A percentile compares a stretch with the other conserved stretches of the same genome.
These are phyloP conservation scores for Gleditsia sinensis DNA, from an alignment of 306 rosid genomes.

Conservation along the genomic window DNA sequence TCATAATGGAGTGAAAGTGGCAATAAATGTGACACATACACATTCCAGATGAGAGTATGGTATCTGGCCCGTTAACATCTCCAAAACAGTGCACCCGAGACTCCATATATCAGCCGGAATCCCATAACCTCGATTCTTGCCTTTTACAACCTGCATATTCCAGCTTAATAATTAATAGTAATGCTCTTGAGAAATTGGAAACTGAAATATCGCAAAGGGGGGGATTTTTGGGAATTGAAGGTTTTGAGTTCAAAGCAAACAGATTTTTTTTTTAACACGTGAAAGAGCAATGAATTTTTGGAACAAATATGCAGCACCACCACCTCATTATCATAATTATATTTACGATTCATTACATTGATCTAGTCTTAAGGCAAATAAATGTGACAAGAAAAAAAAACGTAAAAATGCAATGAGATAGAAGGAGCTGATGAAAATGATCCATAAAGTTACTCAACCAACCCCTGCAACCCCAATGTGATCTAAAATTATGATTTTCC, in stretches of 20 bases:
- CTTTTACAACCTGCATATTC: slow-evolving; percentile 80
- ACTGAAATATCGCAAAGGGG: background rate
- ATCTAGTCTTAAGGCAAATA: slow-evolving; percentile 19
- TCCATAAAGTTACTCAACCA: slow-evolving; percentile 5
- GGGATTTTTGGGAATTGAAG: slow-evolving; percentile 15
- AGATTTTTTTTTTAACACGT: background rate
- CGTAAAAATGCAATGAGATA: background rate
- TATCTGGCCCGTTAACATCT: slow-evolving; percentile 76
- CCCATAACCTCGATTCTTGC: slow-evolving; percentile 75
- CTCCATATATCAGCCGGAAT: slow-evolving; percentile 98
- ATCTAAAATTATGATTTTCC: background rate
- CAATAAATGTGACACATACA: slow-evolving; percentile 48
- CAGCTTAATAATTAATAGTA: slow-evolving; percentile 22
- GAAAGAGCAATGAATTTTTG: background rate
- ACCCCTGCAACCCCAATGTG: background rate
- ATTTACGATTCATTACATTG: background rate
- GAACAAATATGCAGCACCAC: slow-evolving; percentile 14
- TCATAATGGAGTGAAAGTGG: background rate
- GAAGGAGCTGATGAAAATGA: slow-evolving; percentile 10
- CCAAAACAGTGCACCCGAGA: slow-evolving; percentile 96
- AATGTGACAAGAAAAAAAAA: background rate
- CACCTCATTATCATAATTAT: background rate
- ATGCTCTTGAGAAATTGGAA: slow-evolving; percentile 8
- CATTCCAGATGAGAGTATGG: slow-evolving; percentile 70
- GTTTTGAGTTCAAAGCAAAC: background rate